Base-by-base conservation (phyloP, 164 flowering plant genomes). In the Piper longum region DNA sequence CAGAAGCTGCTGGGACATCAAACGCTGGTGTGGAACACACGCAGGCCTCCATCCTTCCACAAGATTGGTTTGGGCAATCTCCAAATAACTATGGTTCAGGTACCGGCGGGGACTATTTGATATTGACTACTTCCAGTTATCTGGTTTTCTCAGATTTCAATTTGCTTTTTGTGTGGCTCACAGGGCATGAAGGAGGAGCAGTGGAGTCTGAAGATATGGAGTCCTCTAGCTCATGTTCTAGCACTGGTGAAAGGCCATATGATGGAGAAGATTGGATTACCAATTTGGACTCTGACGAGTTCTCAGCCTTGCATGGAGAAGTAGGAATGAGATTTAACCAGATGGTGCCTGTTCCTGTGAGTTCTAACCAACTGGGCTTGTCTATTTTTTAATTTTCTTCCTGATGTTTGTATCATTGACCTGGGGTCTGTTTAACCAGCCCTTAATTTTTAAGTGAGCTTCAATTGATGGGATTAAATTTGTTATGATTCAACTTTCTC, bases 311-410 rank as follows among this genome's bases (percentile, higher is more conserved):
- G 52, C 91, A 92, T 72, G 95, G 82, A 43, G 98, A 92, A 83
- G 83, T 86, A 16, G 83, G 80, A 65, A 83, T 79, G 80, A 83
- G 85, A 69, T 74, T 92, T 72, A 77, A 82, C 75, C 89, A 87
- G 72, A 78, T 89, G 87, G 71, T 76, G 66, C 76, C 90, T 51
- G 70, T 88, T 68, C 97, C 95, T 72, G 98, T 92, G 79, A 79
- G 95, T 66, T 48, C 48, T 66, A 57, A 41, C 16, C 2, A 26
- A 5, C 9, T 5, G 52, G 0, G 2, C 9, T 48, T 12, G 0
- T 6, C 36, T 48, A 48, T 48, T 9, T 48, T 5, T 48, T 26
- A 26, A 26, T 26, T 26, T 26, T 2, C 36, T 26, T 26, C 36
- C 36, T 26, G 36, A 26, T 26, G 36, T 26, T 26, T 26, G 36